phyloP scores from a whole-genome alignment of 1,139 yeast genomes.

The Blastobotrys capitulatus region DNA sequence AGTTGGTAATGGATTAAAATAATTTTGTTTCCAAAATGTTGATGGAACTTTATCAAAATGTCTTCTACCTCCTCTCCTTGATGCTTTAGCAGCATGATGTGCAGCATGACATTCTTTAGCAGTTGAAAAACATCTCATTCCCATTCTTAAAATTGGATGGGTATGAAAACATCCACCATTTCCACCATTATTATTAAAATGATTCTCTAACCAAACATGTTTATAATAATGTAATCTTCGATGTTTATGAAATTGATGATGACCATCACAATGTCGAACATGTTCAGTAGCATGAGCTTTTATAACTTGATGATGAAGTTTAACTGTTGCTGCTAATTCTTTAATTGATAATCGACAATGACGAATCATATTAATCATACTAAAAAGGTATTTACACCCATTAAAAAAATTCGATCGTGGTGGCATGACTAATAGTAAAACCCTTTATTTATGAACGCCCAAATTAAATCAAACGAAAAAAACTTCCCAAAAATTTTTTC shows the following conservation, averaged over 20 bases:
- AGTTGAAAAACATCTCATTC: conserved; percentile 5
- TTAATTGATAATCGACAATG: conserved; percentile 1
- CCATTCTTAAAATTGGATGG: background rate
- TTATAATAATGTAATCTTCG: background rate
- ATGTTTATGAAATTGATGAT: background rate
- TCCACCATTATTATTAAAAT: no score
- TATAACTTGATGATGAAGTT: background rate
- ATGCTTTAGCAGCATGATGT: background rate
- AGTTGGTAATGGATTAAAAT: background rate
- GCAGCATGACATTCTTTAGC: conserved; percentile 3
- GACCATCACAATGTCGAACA: background rate
- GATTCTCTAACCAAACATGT: background rate
- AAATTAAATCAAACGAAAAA: no score
- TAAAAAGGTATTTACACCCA: background rate
- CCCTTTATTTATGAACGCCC: no score
- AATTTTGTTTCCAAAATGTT: conserved; percentile 7
- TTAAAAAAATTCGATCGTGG: background rate
- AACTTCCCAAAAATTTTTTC: no score
- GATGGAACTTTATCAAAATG: background rate
- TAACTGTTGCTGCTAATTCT: background rate
- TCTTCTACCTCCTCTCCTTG: background rate
- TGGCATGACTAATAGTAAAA: no score
- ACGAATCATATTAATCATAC: conserved; percentile 11
- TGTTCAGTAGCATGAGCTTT: background rate
- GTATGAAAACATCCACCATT: background rate